These are phyloP conservation scores for Aspergillus funiculosus DNA, from an alignment of 495 filamentous ascomycete species.

Conservation along the genomic window DNA sequence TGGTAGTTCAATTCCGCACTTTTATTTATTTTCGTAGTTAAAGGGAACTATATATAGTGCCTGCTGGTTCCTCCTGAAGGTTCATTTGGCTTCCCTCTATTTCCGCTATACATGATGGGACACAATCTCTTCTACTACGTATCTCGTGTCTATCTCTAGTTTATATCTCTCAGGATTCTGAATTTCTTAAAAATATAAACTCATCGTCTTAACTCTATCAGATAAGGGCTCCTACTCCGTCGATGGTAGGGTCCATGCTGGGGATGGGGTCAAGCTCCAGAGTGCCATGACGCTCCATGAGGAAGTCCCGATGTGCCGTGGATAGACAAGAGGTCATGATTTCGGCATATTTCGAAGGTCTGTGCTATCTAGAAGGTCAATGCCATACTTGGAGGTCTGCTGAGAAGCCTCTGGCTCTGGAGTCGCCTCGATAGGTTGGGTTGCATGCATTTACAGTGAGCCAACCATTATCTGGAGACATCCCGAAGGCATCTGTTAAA, in stretches of 20 bases:
- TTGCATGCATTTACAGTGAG: slow-evolving; percentile 20
- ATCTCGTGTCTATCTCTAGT: no score
- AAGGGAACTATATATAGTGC: no score
- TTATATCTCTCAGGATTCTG: no score
- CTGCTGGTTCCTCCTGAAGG: no score
- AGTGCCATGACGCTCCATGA: slow-evolving; percentile 50
- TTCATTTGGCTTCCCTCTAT: no score
- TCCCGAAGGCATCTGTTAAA: neutral
- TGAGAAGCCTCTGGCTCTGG: slow-evolving; percentile 9
- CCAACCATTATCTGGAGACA: slow-evolving; percentile 19
- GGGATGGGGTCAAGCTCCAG: slow-evolving; percentile 50
- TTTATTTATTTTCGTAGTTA: no score
- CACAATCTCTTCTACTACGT: no score
- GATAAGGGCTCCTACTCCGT: no score
- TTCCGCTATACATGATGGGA: no score
- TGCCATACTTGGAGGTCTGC: slow-evolving; percentile 22
- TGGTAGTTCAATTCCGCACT: no score
- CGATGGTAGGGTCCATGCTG: slow-evolving; percentile 38
- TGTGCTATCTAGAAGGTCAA: slow-evolving; percentile 32
- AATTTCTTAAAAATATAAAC: no score
- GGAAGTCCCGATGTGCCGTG: slow-evolving; percentile 44
- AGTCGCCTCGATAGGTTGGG: slow-evolving; percentile 12
- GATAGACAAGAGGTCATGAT: slow-evolving; percentile 29
- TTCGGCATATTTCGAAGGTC: slow-evolving; percentile 28
- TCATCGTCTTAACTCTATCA: no score